Percentiles rank a stretch among this genome's conserved stretches.
Conservation (phyloP, 2,329 filamentous ascomycete genomes). For the Trichoderma citrinoviride region DNA sequence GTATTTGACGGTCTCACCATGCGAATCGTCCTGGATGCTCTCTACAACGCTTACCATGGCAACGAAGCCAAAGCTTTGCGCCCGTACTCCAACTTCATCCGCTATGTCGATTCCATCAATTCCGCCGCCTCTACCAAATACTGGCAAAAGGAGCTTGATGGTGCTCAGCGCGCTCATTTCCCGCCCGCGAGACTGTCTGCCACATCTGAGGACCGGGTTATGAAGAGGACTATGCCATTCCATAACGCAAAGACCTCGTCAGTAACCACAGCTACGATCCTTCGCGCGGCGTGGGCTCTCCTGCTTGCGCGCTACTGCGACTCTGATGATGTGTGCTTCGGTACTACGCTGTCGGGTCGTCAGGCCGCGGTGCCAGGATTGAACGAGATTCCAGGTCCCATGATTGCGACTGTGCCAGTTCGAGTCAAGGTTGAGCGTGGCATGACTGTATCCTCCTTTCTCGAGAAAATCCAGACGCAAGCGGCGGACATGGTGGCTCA, state of each 20-base stretch:
- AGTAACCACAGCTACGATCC: conserved; percentile 13
- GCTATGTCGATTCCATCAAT: conserved; percentile 16
- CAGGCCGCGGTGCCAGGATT: conserved; percentile 14
- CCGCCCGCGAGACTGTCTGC: not conserved
- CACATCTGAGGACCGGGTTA: not conserved
- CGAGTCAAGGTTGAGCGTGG: conserved; percentile 16
- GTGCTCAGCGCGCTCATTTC: conserved; percentile 18
- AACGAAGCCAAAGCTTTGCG: not conserved
- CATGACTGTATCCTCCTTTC: not conserved
- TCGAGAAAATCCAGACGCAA: conserved; percentile 7
- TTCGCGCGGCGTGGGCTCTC: conserved; percentile 20
- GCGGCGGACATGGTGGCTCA: conserved; percentile 18
- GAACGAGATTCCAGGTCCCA: conserved; percentile 10
- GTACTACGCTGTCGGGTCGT: conserved; percentile 18
- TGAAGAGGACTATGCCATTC: conserved; percentile 25
- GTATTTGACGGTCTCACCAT: conserved; percentile 18
- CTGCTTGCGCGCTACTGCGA: conserved; percentile 19
- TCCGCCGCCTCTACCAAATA: conserved; percentile 10
- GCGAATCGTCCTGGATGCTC: conserved; percentile 9
- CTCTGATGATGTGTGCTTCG: conserved; percentile 20
- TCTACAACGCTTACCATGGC: conserved; percentile 1
- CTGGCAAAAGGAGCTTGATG: conserved; percentile 25
- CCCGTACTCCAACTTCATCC: conserved; percentile 8
- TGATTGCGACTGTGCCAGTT: conserved; percentile 21
- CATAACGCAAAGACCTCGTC: conserved; percentile 9